These are phyloP conservation scores for Alternaria sp. DNA, from an alignment of 2,329 filamentous ascomycete species.

Conservation along the genomic window DNA sequence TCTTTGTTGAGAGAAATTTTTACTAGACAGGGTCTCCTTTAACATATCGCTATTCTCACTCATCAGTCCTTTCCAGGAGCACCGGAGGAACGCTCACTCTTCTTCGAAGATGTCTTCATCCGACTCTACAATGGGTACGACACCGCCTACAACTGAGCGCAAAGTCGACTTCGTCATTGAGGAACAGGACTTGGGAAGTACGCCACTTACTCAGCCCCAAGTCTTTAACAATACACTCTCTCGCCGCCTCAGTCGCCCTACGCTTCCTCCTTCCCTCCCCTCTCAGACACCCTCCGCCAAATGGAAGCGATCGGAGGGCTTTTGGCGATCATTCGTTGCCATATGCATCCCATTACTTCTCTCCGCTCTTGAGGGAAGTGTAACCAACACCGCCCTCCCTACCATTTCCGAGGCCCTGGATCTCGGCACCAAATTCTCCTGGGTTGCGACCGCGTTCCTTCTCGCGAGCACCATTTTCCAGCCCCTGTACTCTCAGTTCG, in stretches of 20 bases:
- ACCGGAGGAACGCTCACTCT: background rate
- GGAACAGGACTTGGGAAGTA: background rate
- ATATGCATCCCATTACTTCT: slow-evolving; percentile 36
- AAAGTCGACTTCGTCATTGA: background rate
- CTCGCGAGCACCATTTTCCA: slow-evolving; percentile 52
- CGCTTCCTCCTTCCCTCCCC: slow-evolving; percentile 7
- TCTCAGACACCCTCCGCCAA: slow-evolving; percentile 4
- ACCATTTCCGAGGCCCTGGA: slow-evolving; percentile 43
- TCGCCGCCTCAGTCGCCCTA: slow-evolving; percentile 2
- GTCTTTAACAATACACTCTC: background rate
- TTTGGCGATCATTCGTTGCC: slow-evolving; percentile 38
- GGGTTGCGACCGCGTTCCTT: slow-evolving; percentile 36
- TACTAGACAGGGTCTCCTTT: background rate
- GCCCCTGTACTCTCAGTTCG: slow-evolving; percentile 59
- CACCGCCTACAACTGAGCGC: background rate
- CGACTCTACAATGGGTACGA: background rate
- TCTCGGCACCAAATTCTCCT: slow-evolving; percentile 32
- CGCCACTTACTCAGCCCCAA: background rate
- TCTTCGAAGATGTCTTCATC: background rate
- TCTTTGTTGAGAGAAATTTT: background rate
- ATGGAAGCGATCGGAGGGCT: slow-evolving; percentile 29
- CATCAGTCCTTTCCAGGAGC: background rate
- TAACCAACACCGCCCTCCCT: slow-evolving; percentile 52
- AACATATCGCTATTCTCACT: background rate
- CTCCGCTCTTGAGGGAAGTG: slow-evolving; percentile 43